Base-by-base conservation (phyloP, 441 rosid genomes). In the Adansonia rubrostipa region DNA sequence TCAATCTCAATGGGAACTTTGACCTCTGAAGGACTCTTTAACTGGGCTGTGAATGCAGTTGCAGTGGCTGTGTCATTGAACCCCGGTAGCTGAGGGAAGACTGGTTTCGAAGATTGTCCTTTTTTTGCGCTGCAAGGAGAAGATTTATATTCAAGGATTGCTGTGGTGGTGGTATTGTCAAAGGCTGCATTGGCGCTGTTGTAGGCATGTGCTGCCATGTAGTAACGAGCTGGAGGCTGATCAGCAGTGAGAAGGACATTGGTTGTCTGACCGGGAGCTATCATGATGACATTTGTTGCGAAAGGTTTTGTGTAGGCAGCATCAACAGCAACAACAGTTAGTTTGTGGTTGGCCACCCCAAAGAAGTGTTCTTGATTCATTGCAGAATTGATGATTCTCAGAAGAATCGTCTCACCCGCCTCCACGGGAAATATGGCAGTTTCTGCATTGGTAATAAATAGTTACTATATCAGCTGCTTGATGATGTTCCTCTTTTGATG, bases 131-230 rank as follows among this genome's bases (percentile, higher is more conserved):
- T 74, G 79, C 82, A 74, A n/a, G 91, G 83, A 8, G 89, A 82
- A 17, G 76, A 76, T 73, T 65, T 84, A 76, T 91, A 91, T 60
- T 85, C 77, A 15, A 91, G 90, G 77, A 91, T 86, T 19, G 93
- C 92, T 0, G 95, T 91, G 60, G 95, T 89, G 77, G 95, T 91
- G 63, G 95, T 91, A 81, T 91, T 91, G 76, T 89, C 93, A 70
- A 91, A 89, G 67, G 90, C 5, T 47, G 88, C 93, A 42, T 89
- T 89, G 73, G 90, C 93, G 15, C 76, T 78, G 69, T 86, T 77
- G 81, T 91, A 89, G 61, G 92, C 90, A 20, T 86, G 87, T 69
- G 95, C 93, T 0, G 95, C 95, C 88, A 91, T 88, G 89, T 91
- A 89, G 82, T 91, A 91, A 36, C 84, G 87, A 62, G 85, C 89